phyloP scores from a whole-genome alignment of 2,329 filamentous ascomycete genomes.

The Trichoderma afroharzianum region DNA sequence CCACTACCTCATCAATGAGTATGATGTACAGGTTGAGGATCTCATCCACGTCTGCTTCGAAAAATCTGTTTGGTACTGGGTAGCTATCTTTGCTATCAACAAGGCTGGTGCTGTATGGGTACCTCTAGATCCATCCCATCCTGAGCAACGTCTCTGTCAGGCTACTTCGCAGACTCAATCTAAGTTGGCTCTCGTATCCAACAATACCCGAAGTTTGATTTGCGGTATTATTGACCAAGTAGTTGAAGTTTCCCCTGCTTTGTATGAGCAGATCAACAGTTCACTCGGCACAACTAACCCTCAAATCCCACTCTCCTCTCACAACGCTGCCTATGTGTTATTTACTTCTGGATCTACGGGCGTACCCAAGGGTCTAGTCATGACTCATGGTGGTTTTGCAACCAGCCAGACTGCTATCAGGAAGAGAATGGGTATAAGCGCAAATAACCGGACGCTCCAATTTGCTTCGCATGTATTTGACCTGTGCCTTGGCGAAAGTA shows the following conservation, averaged over 20 bases:
- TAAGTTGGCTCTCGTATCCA: not conserved
- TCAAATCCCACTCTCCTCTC: not conserved
- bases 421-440: not conserved
- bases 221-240: not conserved
- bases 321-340: slow-evolving; percentile 34
- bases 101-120: slow-evolving; percentile 25
- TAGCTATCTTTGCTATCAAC: slow-evolving; percentile 26
- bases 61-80: slow-evolving; percentile 22
- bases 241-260: not conserved
- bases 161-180: not conserved
- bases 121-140: slow-evolving; percentile 11
- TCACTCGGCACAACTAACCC: not conserved
- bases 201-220: not conserved
- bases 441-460: slow-evolving; percentile 7
- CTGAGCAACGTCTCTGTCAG: not conserved
- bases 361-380: slow-evolving; percentile 39
- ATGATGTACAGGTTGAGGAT: slow-evolving; percentile 25
- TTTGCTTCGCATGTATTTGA: slow-evolving; percentile 21
- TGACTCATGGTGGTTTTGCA: slow-evolving; percentile 17
- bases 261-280: not conserved
- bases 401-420: not conserved
- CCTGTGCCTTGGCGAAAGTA: slow-evolving; percentile 14
- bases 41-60: slow-evolving; percentile 19
- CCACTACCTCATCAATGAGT: not conserved
- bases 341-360: slow-evolving; percentile 53